Evolutionary conservation across 1,284 basidiomycete genomes (phyloP), one percentile per base, ranked within the genome.

Genomic region (Fomitopsis betulina): DNA sequence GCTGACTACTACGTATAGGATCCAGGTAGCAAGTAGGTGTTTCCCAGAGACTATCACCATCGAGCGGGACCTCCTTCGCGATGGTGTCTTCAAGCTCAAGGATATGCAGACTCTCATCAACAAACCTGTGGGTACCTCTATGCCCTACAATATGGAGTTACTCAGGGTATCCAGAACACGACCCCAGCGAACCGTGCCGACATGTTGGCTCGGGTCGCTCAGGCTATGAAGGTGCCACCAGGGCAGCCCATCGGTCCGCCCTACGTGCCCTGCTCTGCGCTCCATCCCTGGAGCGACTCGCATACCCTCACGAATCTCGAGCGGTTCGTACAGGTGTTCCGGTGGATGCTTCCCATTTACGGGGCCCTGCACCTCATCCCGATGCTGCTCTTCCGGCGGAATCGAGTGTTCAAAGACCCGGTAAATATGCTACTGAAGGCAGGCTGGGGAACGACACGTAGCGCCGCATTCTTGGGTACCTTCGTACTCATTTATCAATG

Each of bases 331-430:
- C 77, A 83, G 21, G 94, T 97, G 2, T 92, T 91, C 68, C 82
- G 83, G 66, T 96, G 89, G 89, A 95, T 95, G 79, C 69, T 91
- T 35, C 88, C 88, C 2, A 83, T 89, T 43, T 99, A 98, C 66
- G 87, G 92, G 21, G 94, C 94, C 0, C 76, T 99, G 43, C 94
- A 98, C 73, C 83, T 98, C 61, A 86, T 98, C 35, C 96, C 96
- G 0, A 80, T 86, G 60, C 73, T 95, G 12, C 75, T 95, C 17
- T 92, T 96, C 72, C 91, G 91, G 69, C 74, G 85, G 49, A 74
- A 77, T 23, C 72, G 74, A 0, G 88, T 93, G 68, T 66, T 79
- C 57, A 77, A 81, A 55, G 80, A 87, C 62, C 93, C 90, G 0
- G 68, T 79, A 15, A 76, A 74, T 37, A 86, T 93, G 73, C 73